Evolutionary conservation across 2,329 filamentous ascomycete species (phyloP).

Genomic region (Neonectria magnoliae): DNA sequence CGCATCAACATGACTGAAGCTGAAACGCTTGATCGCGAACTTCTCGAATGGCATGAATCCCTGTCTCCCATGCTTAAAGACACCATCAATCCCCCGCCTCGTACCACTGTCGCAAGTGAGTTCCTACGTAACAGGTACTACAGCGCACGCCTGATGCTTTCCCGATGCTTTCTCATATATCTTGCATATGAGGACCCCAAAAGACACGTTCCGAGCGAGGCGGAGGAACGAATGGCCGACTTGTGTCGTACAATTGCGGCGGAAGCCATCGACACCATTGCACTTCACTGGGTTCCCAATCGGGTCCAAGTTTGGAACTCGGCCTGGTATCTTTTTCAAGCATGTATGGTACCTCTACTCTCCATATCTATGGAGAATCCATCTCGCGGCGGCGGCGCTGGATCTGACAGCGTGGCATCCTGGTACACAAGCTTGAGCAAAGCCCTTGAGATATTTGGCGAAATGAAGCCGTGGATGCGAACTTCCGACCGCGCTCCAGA

Average conservation of each 20-base stretch:
- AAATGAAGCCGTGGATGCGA: constrained; percentile 23
- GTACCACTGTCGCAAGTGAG: constrained; percentile 41
- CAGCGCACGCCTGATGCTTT: constrained; percentile 43
- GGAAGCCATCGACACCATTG: constrained; percentile 46
- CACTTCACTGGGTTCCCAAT: constrained; percentile 46
- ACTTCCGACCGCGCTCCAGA: constrained; percentile 18
- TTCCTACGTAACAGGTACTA: constrained; percentile 45
- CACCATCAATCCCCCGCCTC: constrained; percentile 36
- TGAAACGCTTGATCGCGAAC: constrained; percentile 40
- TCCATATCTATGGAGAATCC: constrained; percentile 41
- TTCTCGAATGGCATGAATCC: constrained; percentile 40
- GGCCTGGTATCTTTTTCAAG: constrained; percentile 48
- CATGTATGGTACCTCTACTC: constrained; percentile 45
- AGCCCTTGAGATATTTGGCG: constrained; percentile 12
- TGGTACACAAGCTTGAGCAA: constrained; percentile 16
- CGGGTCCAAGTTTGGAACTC: constrained; percentile 47
- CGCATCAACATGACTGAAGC: constrained; percentile 40
- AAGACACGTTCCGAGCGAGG: constrained; percentile 23
- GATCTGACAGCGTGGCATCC: not conserved
- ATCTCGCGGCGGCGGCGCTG: not conserved
- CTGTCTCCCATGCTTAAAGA: constrained; percentile 37
- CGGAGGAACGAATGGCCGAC: constrained; percentile 31
- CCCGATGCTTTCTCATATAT: constrained; percentile 36
- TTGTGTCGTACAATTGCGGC: constrained; percentile 40
- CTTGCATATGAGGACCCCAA: constrained; percentile 29